Conservation (phyloP, 176 grass and related monocot genomes). For the Aegilops longissima region DNA sequence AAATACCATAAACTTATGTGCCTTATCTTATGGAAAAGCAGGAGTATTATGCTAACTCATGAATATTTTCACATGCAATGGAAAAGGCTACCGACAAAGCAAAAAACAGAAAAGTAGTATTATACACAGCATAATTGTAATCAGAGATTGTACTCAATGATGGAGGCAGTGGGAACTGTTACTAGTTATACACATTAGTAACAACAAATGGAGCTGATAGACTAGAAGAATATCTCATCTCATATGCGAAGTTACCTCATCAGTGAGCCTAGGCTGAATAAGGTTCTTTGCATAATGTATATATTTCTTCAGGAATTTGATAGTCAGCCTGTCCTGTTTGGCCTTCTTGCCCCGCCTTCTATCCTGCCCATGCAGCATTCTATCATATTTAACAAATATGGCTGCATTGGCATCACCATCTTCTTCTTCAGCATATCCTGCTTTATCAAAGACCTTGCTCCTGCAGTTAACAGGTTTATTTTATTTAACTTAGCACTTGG, state of each 20-base stretch:
- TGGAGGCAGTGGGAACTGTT: not conserved
- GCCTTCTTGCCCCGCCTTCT: conserved; percentile 77
- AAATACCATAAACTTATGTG: not conserved
- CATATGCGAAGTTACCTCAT: conserved; percentile 63
- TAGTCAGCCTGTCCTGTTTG: conserved; percentile 82
- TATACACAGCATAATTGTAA: not conserved
- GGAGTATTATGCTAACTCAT: not conserved
- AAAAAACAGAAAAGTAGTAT: not conserved
- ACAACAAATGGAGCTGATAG: not conserved
- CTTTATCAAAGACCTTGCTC: conserved; percentile 56
- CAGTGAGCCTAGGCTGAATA: conserved; percentile 88
- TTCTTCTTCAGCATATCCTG: conserved; percentile 81
- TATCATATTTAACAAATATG: conserved; percentile 93
- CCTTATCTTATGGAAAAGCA: not conserved
- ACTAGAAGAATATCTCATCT: not conserved
- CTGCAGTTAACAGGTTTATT: conserved; percentile 38
- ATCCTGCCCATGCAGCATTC: conserved; percentile 94
- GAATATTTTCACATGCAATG: not conserved
- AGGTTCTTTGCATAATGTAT: conserved; percentile 96
- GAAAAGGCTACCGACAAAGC: not conserved
- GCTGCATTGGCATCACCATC: conserved; percentile 73
- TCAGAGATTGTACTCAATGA: not conserved
- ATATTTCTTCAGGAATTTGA: conserved; percentile 98
- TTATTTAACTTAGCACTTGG: conserved; percentile 13
- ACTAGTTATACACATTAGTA: not conserved